These are phyloP conservation scores for Corynascus novoguineensis DNA, from an alignment of 495 filamentous ascomycete species.

Conservation along the genomic window DNA sequence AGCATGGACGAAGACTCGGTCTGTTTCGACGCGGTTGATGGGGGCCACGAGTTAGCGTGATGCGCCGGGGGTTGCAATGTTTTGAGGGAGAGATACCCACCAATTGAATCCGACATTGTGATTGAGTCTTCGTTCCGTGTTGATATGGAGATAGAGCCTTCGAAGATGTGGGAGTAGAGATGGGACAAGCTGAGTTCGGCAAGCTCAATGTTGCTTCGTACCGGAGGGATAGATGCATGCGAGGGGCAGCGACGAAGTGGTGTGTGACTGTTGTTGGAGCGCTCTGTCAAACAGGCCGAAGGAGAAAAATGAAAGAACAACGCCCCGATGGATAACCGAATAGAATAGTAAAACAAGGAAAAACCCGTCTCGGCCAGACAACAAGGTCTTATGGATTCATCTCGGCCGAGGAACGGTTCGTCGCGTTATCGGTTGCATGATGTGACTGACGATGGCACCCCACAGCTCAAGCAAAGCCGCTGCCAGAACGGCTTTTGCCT, in stretches of 20 bases:
- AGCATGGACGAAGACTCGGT: conserved; percentile 97
- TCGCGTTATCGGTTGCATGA: conserved; percentile 16
- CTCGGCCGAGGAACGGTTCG: conserved; percentile 2
- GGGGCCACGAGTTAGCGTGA: conserved; percentile 18
- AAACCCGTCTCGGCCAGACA: neutral
- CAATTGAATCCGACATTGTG: conserved; percentile 23
- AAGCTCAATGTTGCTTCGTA: conserved; percentile 10
- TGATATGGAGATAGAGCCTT: neutral
- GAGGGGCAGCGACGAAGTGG: neutral
- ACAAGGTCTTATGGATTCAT: conserved; percentile 1
- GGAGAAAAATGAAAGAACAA: neutral
- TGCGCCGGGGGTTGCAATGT: neutral
- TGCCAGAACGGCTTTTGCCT: conserved; percentile 14
- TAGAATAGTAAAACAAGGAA: neutral
- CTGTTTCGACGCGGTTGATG: conserved; percentile 41
- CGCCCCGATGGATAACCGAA: neutral
- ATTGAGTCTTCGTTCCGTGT: neutral
- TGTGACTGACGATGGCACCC: neutral
- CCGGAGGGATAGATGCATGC: conserved; percentile 1
- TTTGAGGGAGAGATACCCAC: neutral
- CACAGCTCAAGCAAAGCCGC: conserved; percentile 5
- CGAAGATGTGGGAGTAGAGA: neutral
- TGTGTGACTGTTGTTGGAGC: neutral
- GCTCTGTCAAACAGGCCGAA: too few relatives aligned
- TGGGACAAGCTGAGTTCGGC: conserved; percentile 1